Conservation (phyloP, 106 monocot genomes). For the Xerophyta viscosa region DNA sequence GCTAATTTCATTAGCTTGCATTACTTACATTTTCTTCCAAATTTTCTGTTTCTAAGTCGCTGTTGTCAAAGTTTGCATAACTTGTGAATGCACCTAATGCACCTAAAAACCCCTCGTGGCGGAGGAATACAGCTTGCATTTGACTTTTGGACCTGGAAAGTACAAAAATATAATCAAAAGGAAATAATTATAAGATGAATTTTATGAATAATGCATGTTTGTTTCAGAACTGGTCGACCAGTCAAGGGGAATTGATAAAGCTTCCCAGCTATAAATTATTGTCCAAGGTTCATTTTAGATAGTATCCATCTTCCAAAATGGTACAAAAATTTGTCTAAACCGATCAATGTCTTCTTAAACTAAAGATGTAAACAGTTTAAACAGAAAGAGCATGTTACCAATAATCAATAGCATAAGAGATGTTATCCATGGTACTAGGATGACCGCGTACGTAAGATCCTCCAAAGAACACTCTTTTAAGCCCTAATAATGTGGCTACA, state of each 20-base stretch:
- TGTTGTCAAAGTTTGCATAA: conserved; percentile 21
- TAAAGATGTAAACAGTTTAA: not conserved
- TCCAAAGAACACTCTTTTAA: conserved; percentile 60
- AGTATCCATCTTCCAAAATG: too few relatives aligned
- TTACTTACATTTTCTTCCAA: conserved; percentile 34
- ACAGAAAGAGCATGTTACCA: conserved; percentile 26
- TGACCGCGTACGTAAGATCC: conserved; percentile 77
- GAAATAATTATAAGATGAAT: not conserved
- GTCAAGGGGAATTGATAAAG: too few relatives aligned
- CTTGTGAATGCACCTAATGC: conserved; percentile 63
- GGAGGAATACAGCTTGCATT: conserved; percentile 66
- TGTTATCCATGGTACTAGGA: conserved; percentile 65
- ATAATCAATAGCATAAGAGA: conserved; percentile 72
- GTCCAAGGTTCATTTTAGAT: too few relatives aligned
- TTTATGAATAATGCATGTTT: too few relatives aligned
- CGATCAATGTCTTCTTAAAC: too few relatives aligned
- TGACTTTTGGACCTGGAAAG: conserved; percentile 67
- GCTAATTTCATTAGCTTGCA: too few relatives aligned
- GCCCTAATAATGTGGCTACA: conserved; percentile 49
- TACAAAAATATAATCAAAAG: not conserved
- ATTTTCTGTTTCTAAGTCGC: conserved; percentile 25
- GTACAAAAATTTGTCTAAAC: too few relatives aligned
- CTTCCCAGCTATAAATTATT: too few relatives aligned
- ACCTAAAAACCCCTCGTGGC: conserved; percentile 72
- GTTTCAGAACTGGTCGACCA: too few relatives aligned